Conservation (phyloP, 2,329 filamentous ascomycete genomes). For the Fusarium pininemorale region DNA sequence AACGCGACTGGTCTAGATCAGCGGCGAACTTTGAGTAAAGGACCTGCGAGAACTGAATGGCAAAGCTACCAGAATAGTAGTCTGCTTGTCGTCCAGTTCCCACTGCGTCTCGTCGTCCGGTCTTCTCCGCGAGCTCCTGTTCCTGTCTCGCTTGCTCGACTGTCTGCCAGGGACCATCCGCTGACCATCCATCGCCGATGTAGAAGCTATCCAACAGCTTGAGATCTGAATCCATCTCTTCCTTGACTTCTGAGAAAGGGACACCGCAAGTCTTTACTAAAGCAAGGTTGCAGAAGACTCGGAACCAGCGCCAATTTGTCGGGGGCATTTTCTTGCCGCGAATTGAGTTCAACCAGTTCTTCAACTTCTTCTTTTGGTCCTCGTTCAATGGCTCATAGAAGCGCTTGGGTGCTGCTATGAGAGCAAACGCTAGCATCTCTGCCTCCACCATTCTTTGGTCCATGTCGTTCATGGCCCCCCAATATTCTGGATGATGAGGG, state of each 20-base stretch:
- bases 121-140: neutral
- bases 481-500: slow-evolving; percentile 52
- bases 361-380: slow-evolving; percentile 48
- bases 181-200: slow-evolving; percentile 56
- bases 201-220: slow-evolving; percentile 57
- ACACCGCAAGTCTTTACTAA: slow-evolving; percentile 53
- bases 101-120: slow-evolving; percentile 34
- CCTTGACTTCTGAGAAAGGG: slow-evolving; percentile 45
- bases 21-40: slow-evolving; percentile 55
- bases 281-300: slow-evolving; percentile 59
- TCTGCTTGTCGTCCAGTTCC: slow-evolving; percentile 53
- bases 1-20: slow-evolving; percentile 52
- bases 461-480: slow-evolving; percentile 55
- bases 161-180: slow-evolving; percentile 55
- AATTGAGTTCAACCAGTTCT: slow-evolving; percentile 53
- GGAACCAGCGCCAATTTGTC: slow-evolving; percentile 64
- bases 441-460: slow-evolving; percentile 66
- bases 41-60: slow-evolving; percentile 61
- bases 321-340: slow-evolving; percentile 56
- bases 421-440: slow-evolving; percentile 59
- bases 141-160: slow-evolving; percentile 25
- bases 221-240: slow-evolving; percentile 53
- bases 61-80: slow-evolving; percentile 64
- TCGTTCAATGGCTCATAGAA: slow-evolving; percentile 46
- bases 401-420: slow-evolving; percentile 53